Conservation (phyloP, 805 yeast genomes). For the Kodamaea neixiangensis region DNA sequence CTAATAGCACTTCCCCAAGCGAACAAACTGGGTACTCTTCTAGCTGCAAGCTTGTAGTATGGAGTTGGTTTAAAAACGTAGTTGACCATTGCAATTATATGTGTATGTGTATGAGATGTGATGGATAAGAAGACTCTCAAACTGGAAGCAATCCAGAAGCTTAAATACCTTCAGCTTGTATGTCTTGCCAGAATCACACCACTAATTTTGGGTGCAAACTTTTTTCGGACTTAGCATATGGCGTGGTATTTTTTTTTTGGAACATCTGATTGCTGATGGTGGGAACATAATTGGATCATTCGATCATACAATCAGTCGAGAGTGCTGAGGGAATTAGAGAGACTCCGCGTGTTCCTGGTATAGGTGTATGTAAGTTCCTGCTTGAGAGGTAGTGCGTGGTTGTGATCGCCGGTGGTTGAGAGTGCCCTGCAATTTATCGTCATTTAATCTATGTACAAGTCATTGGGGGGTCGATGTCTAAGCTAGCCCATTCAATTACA, state of each 20-base stretch:
- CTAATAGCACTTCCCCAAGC: conserved; percentile 34
- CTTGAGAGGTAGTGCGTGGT: no score
- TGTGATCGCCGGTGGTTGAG: no score
- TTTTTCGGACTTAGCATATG: neutral
- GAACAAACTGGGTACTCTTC: conserved; percentile 33
- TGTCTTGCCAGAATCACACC: neutral
- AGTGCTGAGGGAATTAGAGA: neutral
- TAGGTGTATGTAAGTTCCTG: no score
- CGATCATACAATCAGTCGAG: neutral
- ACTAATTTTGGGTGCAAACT: neutral
- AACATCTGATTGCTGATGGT: neutral
- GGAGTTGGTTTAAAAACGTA: conserved; percentile 19
- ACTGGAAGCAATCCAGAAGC: neutral
- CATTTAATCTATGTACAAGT: no score
- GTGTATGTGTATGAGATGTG: neutral
- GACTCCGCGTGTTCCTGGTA: no score
- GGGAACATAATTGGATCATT: neutral
- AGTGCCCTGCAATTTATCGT: no score
- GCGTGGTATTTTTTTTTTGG: neutral
- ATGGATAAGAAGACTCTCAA: neutral
- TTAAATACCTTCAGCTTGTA: neutral
- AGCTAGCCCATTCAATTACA: neutral
- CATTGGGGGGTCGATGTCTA: no score
- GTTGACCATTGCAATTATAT: conserved; percentile 12
- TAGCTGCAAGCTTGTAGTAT: conserved; percentile 22